Percentiles rank a stretch among this genome's conserved stretches.
phyloP scores from a whole-genome alignment of 192 early-diverging fungal genomes.

The Chytriomyces hyalinus region DNA sequence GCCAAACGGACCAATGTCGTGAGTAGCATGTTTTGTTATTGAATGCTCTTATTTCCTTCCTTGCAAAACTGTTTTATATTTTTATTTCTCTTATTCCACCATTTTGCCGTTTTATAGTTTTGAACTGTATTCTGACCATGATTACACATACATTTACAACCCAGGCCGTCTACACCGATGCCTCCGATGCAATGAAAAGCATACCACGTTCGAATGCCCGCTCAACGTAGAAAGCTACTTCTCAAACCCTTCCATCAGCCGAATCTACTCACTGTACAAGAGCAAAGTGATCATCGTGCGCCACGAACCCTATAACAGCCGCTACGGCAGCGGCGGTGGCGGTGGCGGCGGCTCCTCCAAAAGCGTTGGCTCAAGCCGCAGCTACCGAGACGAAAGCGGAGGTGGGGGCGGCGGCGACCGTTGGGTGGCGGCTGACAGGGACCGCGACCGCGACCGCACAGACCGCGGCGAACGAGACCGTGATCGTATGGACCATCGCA shows the following conservation, averaged over 20 bases:
- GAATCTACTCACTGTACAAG: slow-evolving; percentile 24
- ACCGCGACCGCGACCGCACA: slow-evolving; percentile 2
- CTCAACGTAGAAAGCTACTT: slow-evolving; percentile 12
- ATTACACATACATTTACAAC: no score
- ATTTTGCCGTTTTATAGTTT: background rate
- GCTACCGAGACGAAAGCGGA: background rate
- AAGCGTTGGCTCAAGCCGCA: background rate
- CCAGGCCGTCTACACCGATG: slow-evolving; percentile 27
- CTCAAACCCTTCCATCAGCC: slow-evolving; percentile 21
- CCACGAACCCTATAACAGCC: slow-evolving; percentile 29
- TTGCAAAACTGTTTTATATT: background rate
- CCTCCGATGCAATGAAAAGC: slow-evolving; percentile 33
- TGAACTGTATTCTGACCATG: background rate
- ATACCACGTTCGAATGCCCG: slow-evolving; percentile 36
- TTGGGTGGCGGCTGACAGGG: background rate
- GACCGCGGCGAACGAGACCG: slow-evolving; percentile 10
- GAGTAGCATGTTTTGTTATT: background rate
- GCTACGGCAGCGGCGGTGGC: background rate
- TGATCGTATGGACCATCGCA: background rate
- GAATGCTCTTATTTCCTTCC: background rate
- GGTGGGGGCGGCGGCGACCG: background rate
- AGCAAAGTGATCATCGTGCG: slow-evolving; percentile 32
- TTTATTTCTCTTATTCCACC: background rate
- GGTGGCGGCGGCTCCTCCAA: background rate
- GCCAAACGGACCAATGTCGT: slow-evolving; percentile 36